Conservation (phyloP, 2,329 filamentous ascomycete species). For the Aspergillus fructus region DNA sequence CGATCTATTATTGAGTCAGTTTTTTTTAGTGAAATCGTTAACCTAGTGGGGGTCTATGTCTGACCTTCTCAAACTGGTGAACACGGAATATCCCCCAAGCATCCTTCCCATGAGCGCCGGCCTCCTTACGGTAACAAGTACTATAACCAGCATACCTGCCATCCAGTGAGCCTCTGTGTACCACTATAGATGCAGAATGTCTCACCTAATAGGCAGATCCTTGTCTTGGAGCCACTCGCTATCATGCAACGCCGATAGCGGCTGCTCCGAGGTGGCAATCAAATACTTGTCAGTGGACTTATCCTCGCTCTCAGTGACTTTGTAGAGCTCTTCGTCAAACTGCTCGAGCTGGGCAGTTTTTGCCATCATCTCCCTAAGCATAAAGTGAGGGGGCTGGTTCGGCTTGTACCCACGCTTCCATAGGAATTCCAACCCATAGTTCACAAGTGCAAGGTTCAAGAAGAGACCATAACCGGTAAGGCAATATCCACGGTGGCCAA, state of each 20-base stretch:
- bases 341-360: slow-evolving; percentile 97
- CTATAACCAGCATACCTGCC: slow-evolving; percentile 76
- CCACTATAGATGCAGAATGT: neutral
- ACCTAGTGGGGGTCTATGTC: slow-evolving; percentile 1
- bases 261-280: slow-evolving; percentile 88
- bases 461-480: slow-evolving; percentile 86
- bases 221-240: slow-evolving; percentile 87
- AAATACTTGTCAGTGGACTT: slow-evolving; percentile 82
- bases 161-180: slow-evolving; percentile 10
- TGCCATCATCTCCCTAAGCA: slow-evolving; percentile 93
- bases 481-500: slow-evolving; percentile 93
- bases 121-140: slow-evolving; percentile 94
- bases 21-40: neutral
- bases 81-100: slow-evolving; percentile 98
- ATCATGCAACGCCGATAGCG: slow-evolving; percentile 86
- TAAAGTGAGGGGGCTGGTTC: slow-evolving; percentile 87
- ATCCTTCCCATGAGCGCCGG: slow-evolving; percentile 85
- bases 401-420: slow-evolving; percentile 76
- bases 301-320: slow-evolving; percentile 81
- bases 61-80: slow-evolving; percentile 92
- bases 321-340: slow-evolving; percentile 98
- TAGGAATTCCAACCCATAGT: slow-evolving; percentile 91
- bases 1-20: slow-evolving; percentile 51
- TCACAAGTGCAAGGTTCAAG: slow-evolving; percentile 88
- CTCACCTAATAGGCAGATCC: slow-evolving; percentile 82